Percentiles rank a stretch among this genome's conserved stretches.
These are phyloP conservation scores for Suillus hirtellus DNA, from an alignment of 768 basidiomycete genomes.

Conservation along the genomic window DNA sequence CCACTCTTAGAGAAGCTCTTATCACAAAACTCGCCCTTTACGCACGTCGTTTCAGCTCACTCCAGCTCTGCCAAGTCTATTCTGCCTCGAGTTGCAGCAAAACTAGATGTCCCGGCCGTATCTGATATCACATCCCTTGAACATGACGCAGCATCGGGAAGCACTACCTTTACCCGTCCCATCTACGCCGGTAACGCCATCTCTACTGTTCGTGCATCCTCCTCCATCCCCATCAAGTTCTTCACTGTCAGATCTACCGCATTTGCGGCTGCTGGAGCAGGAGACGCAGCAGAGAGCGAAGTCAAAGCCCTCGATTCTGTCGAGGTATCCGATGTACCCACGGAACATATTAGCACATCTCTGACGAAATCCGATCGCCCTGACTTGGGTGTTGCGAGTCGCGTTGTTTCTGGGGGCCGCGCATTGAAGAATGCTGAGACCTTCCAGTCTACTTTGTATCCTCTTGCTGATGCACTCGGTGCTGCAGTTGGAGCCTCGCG, in stretches of 20 bases:
- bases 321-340: slow-evolving; percentile 50
- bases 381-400: slow-evolving; percentile 82
- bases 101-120: slow-evolving; percentile 85
- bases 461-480: slow-evolving; percentile 89
- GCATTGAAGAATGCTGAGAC: slow-evolving; percentile 93
- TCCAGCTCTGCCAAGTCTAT: slow-evolving; percentile 91
- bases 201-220: slow-evolving; percentile 80
- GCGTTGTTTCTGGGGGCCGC: slow-evolving; percentile 93
- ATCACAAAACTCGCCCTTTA: slow-evolving; percentile 62
- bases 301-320: slow-evolving; percentile 65
- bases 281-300: slow-evolving; percentile 56
- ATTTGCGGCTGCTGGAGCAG: slow-evolving; percentile 64
- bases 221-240: slow-evolving; percentile 83
- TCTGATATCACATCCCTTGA: slow-evolving; percentile 75
- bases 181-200: slow-evolving; percentile 99
- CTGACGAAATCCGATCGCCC: slow-evolving; percentile 91
- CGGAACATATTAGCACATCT: slow-evolving; percentile 67
- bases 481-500: slow-evolving; percentile 98
- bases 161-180: slow-evolving; percentile 86
- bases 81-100: slow-evolving; percentile 89
- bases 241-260: slow-evolving; percentile 94
- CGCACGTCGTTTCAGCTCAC: slow-evolving; percentile 91
- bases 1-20: slow-evolving; percentile 82
- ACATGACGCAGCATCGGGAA: slow-evolving; percentile 61
- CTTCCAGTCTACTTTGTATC: slow-evolving; percentile 84